Evolutionary conservation across 176 grass and related monocot genomes (phyloP), one percentile per base, ranked within the genome.

Genomic region (Neostapfia colusana): DNA sequence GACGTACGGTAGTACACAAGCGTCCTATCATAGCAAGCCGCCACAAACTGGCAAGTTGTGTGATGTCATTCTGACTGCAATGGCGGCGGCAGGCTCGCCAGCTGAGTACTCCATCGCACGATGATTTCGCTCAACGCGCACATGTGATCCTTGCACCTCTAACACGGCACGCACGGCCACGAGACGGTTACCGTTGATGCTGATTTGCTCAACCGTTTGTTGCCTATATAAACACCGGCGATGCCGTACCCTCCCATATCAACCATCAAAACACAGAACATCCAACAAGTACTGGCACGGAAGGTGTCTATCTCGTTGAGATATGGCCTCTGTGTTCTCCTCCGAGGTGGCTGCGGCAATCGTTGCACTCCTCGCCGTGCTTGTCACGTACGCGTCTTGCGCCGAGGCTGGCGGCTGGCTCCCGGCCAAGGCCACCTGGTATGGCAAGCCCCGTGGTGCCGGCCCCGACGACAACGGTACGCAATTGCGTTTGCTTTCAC

Each of bases 371-470:
- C 0, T 78, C 20, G 37, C 14, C 45, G 75, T 66, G 44, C 9
- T 78, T 0, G 59, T 20, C 43, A 6, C 59, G 10, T 12, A 16
- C 0, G 61, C 20, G 61, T 48, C 45, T 53, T 63, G 24, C 45
- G 75, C 61, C 44, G 28, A 65, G 4, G 55, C 55, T 26, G 55
- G 41, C 71, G 55, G 16, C 39, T 98, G 95, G 95, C 42, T 21
- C 6, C 7, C 45, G 1, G 95, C 78, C 20, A 91, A 77, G 60
- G 95, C 91, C 4, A 98, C 95, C 9, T 98, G 95, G 95, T 98
- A 98, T 15, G 95, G 95, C 14, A 72, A 62, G 41, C 89, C 87
- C 13, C 75, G 70, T 11, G 91, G 95, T 28, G 84, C 91, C 35
- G 95, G 95, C 17, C 82, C 89, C 11, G 82, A 89, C 57, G 89